phyloP scores from a whole-genome alignment of 2,329 filamentous ascomycete species.

The Aspergillus puulaauensis region DNA sequence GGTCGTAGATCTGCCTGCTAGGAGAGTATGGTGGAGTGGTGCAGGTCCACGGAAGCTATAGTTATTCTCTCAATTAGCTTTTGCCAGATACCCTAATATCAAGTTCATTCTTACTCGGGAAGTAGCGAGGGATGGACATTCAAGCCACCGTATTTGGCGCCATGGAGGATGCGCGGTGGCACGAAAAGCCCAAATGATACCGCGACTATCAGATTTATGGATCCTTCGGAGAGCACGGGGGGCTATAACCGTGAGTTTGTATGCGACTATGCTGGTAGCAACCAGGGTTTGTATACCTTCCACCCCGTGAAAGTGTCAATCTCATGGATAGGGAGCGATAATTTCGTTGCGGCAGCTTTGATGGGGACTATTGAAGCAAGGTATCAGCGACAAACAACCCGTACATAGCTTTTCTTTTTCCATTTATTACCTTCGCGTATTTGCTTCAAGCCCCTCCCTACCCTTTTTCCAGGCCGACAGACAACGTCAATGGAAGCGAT shows the following conservation, averaged over 20 bases:
- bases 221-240: slow-evolving; percentile 45
- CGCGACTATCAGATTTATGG: slow-evolving; percentile 77
- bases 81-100: background rate
- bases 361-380: slow-evolving; percentile 65
- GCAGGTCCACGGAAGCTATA: slow-evolving; percentile 76
- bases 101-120: slow-evolving; percentile 62
- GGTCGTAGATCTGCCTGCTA: slow-evolving; percentile 60
- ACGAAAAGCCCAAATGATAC: slow-evolving; percentile 95
- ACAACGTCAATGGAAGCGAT: slow-evolving; percentile 83
- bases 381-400: slow-evolving; percentile 5
- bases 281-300: slow-evolving; percentile 57
- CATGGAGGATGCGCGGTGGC: slow-evolving; percentile 69
- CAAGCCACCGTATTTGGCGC: slow-evolving; percentile 76
- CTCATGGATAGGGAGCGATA: slow-evolving; percentile 69
- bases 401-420: background rate
- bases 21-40: slow-evolving; percentile 80
- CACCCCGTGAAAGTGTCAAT: slow-evolving; percentile 81
- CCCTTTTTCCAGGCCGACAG: slow-evolving; percentile 74
- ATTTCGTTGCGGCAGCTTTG: slow-evolving; percentile 60
- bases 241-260: slow-evolving; percentile 45
- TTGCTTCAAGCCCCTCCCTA: slow-evolving; percentile 70
- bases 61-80: background rate
- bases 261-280: background rate
- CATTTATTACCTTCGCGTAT: slow-evolving; percentile 62
- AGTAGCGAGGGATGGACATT: slow-evolving; percentile 93